These are phyloP conservation scores for Mortierella sp. DNA, from an alignment of 371 early-diverging fungal genomes.

Conservation along the genomic window DNA sequence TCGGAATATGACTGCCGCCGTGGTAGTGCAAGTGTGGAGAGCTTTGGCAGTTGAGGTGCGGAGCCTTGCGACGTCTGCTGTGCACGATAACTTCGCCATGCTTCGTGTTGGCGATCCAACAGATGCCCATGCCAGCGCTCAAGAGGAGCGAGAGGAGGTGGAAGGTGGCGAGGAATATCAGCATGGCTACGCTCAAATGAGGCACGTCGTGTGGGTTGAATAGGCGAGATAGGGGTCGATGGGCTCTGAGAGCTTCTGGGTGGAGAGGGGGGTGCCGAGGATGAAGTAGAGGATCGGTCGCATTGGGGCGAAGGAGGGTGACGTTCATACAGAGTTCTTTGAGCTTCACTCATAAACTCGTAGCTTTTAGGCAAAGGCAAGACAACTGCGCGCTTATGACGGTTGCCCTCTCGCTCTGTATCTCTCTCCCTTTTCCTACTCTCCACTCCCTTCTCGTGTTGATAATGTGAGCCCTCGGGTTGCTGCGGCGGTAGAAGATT, in stretches of 20 bases:
- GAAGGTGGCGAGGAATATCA: background rate
- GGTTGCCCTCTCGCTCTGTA: background rate
- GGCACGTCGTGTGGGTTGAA: background rate
- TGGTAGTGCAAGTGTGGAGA: background rate
- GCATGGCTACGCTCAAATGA: background rate
- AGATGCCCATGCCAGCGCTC: background rate
- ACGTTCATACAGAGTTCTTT: conserved; percentile 41
- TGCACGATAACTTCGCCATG: background rate
- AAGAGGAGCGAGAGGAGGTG: background rate
- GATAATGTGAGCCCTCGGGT: background rate
- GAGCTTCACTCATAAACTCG: conserved; percentile 39
- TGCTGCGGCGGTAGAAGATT: background rate
- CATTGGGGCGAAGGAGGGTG: conserved; percentile 50
- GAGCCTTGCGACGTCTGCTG: background rate
- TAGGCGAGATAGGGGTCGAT: conserved; percentile 14
- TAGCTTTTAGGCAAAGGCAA: conserved; percentile 11
- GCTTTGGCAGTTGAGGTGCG: background rate
- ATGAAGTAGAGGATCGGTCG: conserved; percentile 1
- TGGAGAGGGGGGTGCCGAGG: conserved; percentile 6
- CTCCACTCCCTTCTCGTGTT: conserved; percentile 4
- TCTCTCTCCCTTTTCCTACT: background rate
- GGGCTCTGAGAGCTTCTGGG: background rate
- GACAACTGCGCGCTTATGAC: background rate
- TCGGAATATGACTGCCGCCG: conserved; percentile 2
- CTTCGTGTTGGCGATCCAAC: background rate